Percentiles rank a stretch among this genome's conserved stretches.
Conservation (phyloP, 768 basidiomycete species). For the Myochromella boudieri region DNA sequence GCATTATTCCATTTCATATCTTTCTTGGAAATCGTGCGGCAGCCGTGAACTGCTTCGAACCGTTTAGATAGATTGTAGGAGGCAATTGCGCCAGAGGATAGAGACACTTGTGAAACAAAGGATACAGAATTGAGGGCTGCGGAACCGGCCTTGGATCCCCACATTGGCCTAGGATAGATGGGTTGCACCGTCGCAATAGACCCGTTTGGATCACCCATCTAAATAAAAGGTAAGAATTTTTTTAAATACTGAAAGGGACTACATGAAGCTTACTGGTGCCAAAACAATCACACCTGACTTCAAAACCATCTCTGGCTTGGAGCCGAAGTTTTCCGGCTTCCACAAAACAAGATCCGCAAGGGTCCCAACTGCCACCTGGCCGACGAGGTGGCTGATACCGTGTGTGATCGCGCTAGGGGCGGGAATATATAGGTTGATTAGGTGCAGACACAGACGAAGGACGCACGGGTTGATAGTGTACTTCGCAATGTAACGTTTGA, state of each 20-base stretch:
- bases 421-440: neutral
- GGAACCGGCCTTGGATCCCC: conserved; percentile 76
- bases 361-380: conserved; percentile 76
- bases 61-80: conserved; percentile 73
- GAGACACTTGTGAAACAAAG: conserved; percentile 80
- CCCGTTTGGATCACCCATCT: conserved; percentile 97
- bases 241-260: neutral
- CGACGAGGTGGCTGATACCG: conserved; percentile 86
- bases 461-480: conserved; percentile 97
- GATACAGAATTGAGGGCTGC: conserved; percentile 83
- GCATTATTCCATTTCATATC: conserved; percentile 93
- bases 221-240: conserved; percentile 1
- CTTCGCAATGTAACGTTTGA: conserved; percentile 94
- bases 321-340: conserved; percentile 92
- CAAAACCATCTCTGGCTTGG: conserved; percentile 90
- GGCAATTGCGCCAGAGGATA: conserved; percentile 56
- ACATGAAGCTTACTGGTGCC: conserved; percentile 62
- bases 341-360: conserved; percentile 95
- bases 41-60: conserved; percentile 72
- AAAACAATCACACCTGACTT: conserved; percentile 94
- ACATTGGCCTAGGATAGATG: conserved; percentile 85
- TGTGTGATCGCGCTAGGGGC: conserved; percentile 81
- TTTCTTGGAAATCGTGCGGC: conserved; percentile 74
- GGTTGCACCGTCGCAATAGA: conserved; percentile 97
- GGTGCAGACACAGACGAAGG: neutral